Percentiles rank a stretch among this genome's conserved stretches.
phyloP scores from a whole-genome alignment of 305 asterid species.

The Fraxinus greggii region DNA sequence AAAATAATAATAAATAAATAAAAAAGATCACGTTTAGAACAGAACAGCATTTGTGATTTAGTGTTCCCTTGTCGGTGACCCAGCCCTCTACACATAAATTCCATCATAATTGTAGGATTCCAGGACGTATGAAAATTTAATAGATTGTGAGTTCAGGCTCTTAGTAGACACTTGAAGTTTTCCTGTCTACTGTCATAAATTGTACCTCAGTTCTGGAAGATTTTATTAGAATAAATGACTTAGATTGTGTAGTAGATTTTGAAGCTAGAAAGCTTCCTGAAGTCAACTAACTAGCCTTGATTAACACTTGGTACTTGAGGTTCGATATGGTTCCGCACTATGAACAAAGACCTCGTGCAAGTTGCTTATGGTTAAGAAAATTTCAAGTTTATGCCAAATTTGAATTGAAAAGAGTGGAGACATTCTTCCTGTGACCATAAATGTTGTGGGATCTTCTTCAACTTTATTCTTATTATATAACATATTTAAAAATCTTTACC shows the following conservation, averaged over 20 bases:
- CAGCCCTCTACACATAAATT: background rate
- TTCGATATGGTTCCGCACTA: background rate
- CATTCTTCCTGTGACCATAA: background rate
- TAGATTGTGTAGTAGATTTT: background rate
- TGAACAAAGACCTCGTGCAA: background rate
- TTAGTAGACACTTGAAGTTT: background rate
- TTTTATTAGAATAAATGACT: background rate
- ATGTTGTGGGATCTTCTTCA: background rate
- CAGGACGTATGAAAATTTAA: background rate
- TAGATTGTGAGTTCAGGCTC: slow-evolving; percentile 7
- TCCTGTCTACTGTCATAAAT: background rate
- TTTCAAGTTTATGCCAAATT: background rate
- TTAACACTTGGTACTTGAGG: background rate
- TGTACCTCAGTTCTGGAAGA: background rate
- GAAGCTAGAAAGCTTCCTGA: background rate
- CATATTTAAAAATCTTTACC: background rate
- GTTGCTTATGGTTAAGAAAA: background rate
- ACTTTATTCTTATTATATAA: background rate
- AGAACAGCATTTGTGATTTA: background rate
- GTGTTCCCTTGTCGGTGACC: background rate
- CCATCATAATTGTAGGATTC: background rate
- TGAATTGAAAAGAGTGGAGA: background rate
- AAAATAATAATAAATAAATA: background rate
- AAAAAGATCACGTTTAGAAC: background rate
- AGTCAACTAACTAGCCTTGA: background rate